Conservation (phyloP, 257 asterid genomes). For the Nyctanthes arbortristis region DNA sequence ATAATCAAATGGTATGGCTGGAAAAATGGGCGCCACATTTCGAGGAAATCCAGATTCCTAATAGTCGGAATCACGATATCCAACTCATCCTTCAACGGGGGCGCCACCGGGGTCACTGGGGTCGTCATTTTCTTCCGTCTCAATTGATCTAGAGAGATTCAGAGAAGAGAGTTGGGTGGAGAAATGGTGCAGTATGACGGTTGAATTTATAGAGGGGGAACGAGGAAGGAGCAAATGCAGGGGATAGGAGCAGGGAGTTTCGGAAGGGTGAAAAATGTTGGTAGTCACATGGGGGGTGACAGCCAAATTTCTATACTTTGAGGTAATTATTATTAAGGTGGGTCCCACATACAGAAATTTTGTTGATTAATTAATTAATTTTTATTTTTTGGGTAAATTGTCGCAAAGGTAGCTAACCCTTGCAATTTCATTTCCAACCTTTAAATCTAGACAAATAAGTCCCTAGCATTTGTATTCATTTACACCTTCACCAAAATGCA, state of each 20-base stretch:
- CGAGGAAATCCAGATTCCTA: constrained; percentile 47
- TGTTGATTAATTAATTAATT: background rate
- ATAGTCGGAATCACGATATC: constrained; percentile 55
- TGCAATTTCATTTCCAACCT: no score
- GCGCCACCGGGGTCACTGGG: constrained; percentile 38
- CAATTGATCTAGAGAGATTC: background rate
- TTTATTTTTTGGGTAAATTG: no score
- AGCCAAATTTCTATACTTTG: constrained; percentile 12
- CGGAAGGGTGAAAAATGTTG: background rate
- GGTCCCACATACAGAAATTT: background rate
- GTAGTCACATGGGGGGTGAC: constrained; percentile 38
- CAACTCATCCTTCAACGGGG: constrained; percentile 48
- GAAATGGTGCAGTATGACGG: constrained; percentile 13
- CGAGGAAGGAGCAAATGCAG: constrained; percentile 26
- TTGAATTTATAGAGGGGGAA: constrained; percentile 31
- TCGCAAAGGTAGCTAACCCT: no score
- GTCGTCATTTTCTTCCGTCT: constrained; percentile 24
- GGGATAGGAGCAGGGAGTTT: background rate
- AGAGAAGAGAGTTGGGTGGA: constrained; percentile 6
- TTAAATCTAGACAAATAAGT: no score
- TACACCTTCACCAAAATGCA: no score
- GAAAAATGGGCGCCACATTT: constrained; percentile 53
- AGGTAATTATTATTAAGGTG: background rate
- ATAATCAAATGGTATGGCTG: constrained; percentile 51
- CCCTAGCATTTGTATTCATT: no score